These are phyloP conservation scores for Ceratonia siliqua DNA, from an alignment of 306 rosid species.

Conservation along the genomic window DNA sequence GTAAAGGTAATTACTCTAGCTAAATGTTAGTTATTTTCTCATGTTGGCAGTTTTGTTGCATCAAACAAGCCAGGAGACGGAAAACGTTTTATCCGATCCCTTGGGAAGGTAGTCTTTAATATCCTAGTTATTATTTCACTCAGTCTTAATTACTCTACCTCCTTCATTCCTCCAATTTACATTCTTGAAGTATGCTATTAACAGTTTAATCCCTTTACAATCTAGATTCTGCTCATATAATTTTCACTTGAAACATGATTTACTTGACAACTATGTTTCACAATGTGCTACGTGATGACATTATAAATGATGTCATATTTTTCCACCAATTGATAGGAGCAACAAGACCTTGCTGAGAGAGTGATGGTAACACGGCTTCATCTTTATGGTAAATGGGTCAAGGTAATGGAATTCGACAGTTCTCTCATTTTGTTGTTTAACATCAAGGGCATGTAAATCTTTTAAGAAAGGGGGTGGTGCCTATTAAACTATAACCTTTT, in stretches of 20 bases:
- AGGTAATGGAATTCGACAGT: conserved; percentile 53
- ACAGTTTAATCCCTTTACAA: not conserved
- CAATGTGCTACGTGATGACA: not conserved
- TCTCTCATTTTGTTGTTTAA: not conserved
- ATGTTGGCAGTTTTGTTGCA: conserved; percentile 65
- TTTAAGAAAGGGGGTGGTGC: not conserved
- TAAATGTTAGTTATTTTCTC: conserved; percentile 26
- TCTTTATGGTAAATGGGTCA: conserved; percentile 89
- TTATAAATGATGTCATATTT: not conserved
- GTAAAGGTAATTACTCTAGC: not conserved
- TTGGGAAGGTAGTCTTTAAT: conserved; percentile 69
- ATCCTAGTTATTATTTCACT: not conserved
- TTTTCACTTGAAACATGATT: conserved; percentile 19
- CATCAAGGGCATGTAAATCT: conserved; percentile 7
- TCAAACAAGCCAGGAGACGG: conserved; percentile 84
- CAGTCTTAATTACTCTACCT: not conserved
- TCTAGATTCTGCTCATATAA: not conserved
- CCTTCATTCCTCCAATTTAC: not conserved
- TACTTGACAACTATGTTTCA: not conserved
- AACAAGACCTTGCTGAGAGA: conserved; percentile 90
- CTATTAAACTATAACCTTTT: not conserved
- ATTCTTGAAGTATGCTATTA: not conserved
- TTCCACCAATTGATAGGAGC: conserved; percentile 58
- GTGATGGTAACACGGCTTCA: conserved; percentile 95
- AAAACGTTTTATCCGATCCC: conserved; percentile 70